Conservation (phyloP, 176 grass and related monocot genomes). For the Chloris gayana region DNA sequence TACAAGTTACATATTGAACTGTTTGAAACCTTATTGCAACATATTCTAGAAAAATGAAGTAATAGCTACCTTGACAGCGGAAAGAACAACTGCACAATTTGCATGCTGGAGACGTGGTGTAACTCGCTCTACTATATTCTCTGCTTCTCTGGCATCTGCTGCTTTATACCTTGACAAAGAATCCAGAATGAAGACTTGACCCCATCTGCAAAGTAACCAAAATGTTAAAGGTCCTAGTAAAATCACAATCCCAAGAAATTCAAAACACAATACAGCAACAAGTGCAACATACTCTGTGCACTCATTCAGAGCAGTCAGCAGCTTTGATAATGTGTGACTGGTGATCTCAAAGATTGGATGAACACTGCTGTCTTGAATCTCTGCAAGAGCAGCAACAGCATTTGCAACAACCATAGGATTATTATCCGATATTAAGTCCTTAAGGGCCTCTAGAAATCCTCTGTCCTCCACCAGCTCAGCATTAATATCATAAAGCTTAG, state of each 20-base stretch:
- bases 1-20: conserved; percentile 14
- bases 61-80: conserved; percentile 89
- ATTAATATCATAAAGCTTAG: conserved; percentile 99
- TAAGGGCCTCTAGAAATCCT: conserved; percentile 92
- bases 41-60: conserved; percentile 25
- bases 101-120: conserved; percentile 98
- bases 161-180: conserved; percentile 88
- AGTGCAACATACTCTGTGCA: conserved; percentile 86
- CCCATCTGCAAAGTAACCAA: conserved; percentile 67
- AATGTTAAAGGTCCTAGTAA: conserved; percentile 24
- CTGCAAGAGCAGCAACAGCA: conserved; percentile 97
- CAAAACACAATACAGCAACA: conserved; percentile 26
- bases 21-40: not conserved
- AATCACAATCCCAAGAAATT: not conserved
- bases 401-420: conserved; percentile 99
- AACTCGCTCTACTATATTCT: conserved; percentile 92
- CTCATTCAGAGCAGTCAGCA: conserved; percentile 97
- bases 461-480: conserved; percentile 96
- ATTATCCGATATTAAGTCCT: conserved; percentile 97
- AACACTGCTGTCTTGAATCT: conserved; percentile 89
- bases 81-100: conserved; percentile 99
- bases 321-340: conserved; percentile 95
- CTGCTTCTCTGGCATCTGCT: conserved; percentile 85
- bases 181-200: conserved; percentile 99
- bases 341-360: conserved; percentile 91